Evolutionary conservation across 345 rosid species (phyloP).

Genomic region (Rhodamnia rubescens): DNA sequence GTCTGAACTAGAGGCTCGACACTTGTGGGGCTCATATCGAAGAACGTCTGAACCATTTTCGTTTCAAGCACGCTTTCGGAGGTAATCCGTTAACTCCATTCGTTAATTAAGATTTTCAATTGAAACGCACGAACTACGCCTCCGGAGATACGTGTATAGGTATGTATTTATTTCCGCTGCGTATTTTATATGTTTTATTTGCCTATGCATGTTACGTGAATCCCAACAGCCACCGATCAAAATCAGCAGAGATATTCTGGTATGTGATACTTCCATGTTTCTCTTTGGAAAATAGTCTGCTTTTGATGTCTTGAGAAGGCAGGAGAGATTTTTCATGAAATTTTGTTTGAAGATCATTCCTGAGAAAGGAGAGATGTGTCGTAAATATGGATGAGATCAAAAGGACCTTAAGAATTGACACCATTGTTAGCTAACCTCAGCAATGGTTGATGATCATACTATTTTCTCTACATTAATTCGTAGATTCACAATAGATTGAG

Average conservation of each 20-base stretch:
- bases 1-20: no score
- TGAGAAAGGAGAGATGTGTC: background rate
- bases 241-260: conserved; percentile 60
- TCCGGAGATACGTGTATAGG: no score
- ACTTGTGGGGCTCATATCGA: no score
- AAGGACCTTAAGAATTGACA: background rate
- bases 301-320: background rate
- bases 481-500: background rate
- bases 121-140: no score
- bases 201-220: no score
- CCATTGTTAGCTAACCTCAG: background rate
- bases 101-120: no score
- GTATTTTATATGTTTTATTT: no score
- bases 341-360: background rate
- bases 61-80: no score
- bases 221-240: conserved; percentile 72
- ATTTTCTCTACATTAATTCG: background rate
- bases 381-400: background rate
- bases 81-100: no score
- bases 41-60: no score
- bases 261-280: conserved; percentile 4
- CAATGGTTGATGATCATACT: background rate
- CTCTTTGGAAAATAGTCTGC: background rate
- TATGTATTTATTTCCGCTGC: no score
- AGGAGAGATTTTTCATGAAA: background rate